Conservation (phyloP, 495 filamentous ascomycete species). For the Neurospora cerealis region DNA sequence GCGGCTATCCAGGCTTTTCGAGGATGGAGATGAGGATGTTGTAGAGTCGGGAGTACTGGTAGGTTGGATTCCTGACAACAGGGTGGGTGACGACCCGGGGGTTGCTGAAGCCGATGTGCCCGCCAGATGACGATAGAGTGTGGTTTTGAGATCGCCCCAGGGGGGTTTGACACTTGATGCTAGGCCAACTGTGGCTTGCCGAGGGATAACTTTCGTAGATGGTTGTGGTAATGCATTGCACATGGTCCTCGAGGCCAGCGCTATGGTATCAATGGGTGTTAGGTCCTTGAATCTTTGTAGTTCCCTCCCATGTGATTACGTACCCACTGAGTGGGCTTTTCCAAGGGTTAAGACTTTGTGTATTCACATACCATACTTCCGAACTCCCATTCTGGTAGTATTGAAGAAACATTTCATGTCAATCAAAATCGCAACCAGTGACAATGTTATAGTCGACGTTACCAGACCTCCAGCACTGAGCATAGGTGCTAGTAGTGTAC, state of each 20-base stretch:
- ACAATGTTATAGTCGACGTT: neutral
- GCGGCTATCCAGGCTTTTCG: constrained; percentile 6
- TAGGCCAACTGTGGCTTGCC: neutral
- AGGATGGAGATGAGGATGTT: neutral
- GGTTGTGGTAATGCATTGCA: neutral
- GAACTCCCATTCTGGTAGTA: too few relatives aligned
- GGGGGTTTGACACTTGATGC: too few relatives aligned
- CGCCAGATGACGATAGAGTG: neutral
- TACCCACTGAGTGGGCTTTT: too few relatives aligned
- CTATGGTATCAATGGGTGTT: too few relatives aligned
- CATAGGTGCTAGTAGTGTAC: neutral
- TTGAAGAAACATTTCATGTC: too few relatives aligned
- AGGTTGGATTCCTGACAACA: neutral
- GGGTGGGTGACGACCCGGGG: neutral
- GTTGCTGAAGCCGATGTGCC: neutral
- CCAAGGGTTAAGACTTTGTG: too few relatives aligned
- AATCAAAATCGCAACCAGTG: neutral
- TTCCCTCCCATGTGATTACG: too few relatives aligned
- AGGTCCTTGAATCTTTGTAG: too few relatives aligned
- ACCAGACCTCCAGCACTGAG: neutral
- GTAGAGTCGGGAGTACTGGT: neutral
- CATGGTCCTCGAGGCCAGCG: too few relatives aligned
- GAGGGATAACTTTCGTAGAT: neutral
- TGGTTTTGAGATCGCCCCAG: too few relatives aligned
- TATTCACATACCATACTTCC: too few relatives aligned